These are phyloP conservation scores for Epichloe typhina DNA, from an alignment of 2,329 filamentous ascomycete species.

Conservation along the genomic window DNA sequence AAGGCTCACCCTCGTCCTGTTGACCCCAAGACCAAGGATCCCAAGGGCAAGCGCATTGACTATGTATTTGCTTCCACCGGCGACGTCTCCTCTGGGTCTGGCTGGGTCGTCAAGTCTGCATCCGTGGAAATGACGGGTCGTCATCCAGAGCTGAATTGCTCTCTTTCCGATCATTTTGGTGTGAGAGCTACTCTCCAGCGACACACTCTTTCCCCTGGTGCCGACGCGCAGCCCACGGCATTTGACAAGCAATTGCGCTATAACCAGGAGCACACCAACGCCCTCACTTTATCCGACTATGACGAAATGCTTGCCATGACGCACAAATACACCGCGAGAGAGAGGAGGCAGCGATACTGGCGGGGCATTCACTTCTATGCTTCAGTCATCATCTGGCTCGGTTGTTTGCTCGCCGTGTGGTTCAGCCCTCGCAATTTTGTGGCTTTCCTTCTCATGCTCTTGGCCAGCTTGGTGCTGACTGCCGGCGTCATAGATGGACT, in stretches of 20 bases:
- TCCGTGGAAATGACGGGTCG: slow-evolving; percentile 69
- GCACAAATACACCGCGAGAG: slow-evolving; percentile 53
- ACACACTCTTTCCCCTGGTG: slow-evolving; percentile 19
- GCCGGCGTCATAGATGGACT: slow-evolving; percentile 73
- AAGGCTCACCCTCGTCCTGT: slow-evolving; percentile 44
- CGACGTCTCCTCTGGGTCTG: slow-evolving; percentile 16
- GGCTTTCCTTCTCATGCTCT: slow-evolving; percentile 64
- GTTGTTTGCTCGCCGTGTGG: slow-evolving; percentile 72
- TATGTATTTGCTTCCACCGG: slow-evolving; percentile 75
- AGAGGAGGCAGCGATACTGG: slow-evolving; percentile 57
- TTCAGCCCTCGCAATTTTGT: slow-evolving; percentile 68
- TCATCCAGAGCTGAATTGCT: slow-evolving; percentile 70
- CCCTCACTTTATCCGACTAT: slow-evolving; percentile 19
- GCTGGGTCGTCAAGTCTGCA: slow-evolving; percentile 58
- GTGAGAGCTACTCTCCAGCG: slow-evolving; percentile 64
- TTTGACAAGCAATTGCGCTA: slow-evolving; percentile 21
- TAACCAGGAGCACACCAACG: slow-evolving; percentile 8
- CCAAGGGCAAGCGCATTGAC: slow-evolving; percentile 73
- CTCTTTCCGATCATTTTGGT: slow-evolving; percentile 88
- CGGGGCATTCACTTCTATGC: slow-evolving; percentile 61
- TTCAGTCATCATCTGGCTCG: slow-evolving; percentile 54
- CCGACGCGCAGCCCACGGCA: slow-evolving; percentile 9
- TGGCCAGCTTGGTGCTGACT: slow-evolving; percentile 65
- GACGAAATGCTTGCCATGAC: slow-evolving; percentile 64
- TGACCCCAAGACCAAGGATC: slow-evolving; percentile 53